Conservation (phyloP, 306 rosid species). For the Pachyrhizus erosus region DNA sequence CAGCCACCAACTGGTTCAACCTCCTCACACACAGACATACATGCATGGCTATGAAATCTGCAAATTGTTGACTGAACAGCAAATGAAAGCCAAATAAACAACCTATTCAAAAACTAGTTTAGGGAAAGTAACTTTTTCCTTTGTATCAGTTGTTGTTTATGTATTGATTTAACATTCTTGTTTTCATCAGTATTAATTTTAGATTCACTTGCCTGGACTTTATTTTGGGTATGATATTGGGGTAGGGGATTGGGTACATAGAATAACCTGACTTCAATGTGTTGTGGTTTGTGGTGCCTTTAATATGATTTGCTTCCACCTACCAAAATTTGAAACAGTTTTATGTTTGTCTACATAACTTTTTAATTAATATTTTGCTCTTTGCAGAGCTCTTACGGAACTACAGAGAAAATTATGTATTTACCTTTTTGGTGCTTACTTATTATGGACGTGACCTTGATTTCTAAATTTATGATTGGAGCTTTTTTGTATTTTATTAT, state of each 20-base stretch:
- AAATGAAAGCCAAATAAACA: not conserved
- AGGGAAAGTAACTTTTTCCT: not conserved
- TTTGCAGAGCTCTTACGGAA: not conserved
- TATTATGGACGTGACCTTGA: slow-evolving; percentile 1
- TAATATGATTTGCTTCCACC: slow-evolving; percentile 24
- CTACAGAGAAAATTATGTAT: slow-evolving; percentile 6
- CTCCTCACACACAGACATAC: not conserved
- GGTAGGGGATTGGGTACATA: not conserved
- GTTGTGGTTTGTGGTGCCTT: not conserved
- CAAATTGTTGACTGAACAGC: not conserved
- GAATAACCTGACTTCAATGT: slow-evolving; percentile 22
- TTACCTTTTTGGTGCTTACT: slow-evolving; percentile 21
- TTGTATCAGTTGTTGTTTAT: not conserved
- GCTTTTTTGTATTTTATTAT: not conserved
- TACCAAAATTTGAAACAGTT: not conserved
- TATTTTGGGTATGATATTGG: slow-evolving; percentile 15
- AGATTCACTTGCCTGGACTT: slow-evolving; percentile 14
- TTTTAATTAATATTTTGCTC: not conserved
- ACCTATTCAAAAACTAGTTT: not conserved
- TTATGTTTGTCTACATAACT: not conserved
- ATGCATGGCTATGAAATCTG: not conserved
- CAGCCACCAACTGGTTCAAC: not conserved
- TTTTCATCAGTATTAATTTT: not conserved
- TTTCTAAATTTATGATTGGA: slow-evolving; percentile 11
- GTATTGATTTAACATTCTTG: not conserved